These are phyloP conservation scores for Rosa rugosa DNA, from an alignment of 306 rosid genomes.

Conservation along the genomic window DNA sequence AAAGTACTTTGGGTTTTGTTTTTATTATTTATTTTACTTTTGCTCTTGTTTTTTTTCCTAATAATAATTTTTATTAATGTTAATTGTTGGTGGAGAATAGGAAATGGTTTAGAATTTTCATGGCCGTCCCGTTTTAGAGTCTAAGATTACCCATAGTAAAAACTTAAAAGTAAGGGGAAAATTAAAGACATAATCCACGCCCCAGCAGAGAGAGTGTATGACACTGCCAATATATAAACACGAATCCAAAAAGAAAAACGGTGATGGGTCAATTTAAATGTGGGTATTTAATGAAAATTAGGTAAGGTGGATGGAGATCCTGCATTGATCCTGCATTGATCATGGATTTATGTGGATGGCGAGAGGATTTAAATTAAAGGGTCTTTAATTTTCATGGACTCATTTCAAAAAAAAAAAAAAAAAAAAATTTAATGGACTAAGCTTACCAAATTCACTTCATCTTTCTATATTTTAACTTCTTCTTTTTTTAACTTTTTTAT, in stretches of 20 bases:
- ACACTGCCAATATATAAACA: neutral
- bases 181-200: neutral
- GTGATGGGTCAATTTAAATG: neutral
- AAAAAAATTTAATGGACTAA: neutral
- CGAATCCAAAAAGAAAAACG: neutral
- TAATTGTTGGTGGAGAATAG: neutral
- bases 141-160: neutral
- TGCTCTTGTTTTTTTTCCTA: neutral
- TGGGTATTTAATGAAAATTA: conserved; percentile 8
- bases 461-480: neutral
- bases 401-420: too few relatives aligned
- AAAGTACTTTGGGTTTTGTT: neutral
- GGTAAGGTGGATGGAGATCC: neutral
- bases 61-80: neutral
- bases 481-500: too few relatives aligned
- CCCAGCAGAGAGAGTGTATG: neutral
- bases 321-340: neutral
- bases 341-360: neutral
- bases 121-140: too few relatives aligned
- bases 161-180: neutral
- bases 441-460: neutral
- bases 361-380: neutral
- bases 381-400: neutral
- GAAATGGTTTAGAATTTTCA: neutral
- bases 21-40: neutral